A percentile compares a stretch with the other conserved stretches of the same genome.
These are phyloP conservation scores for Salix brachista DNA, from an alignment of 345 rosid species.

Conservation along the genomic window DNA sequence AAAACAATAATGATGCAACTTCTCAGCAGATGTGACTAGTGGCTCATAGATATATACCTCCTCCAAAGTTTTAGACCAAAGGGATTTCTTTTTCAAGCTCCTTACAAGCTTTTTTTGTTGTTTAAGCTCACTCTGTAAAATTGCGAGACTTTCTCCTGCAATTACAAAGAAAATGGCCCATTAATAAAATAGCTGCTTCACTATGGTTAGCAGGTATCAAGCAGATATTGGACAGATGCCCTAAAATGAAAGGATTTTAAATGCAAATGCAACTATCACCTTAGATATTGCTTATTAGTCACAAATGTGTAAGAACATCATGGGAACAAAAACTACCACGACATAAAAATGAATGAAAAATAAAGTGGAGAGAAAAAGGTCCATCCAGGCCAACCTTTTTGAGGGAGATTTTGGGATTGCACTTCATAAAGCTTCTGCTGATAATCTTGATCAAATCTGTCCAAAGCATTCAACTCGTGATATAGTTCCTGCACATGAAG, in stretches of 20 bases:
- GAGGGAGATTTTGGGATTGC: slow-evolving; percentile 46
- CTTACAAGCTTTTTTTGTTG: slow-evolving; percentile 63
- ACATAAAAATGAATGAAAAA: neutral
- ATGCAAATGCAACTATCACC: neutral
- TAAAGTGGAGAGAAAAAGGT: neutral
- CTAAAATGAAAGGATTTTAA: neutral
- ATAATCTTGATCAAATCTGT: slow-evolving; percentile 63
- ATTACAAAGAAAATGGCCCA: slow-evolving; percentile 8
- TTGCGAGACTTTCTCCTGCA: slow-evolving; percentile 62
- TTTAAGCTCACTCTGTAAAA: slow-evolving; percentile 66
- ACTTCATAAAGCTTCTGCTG: slow-evolving; percentile 49
- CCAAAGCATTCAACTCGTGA: slow-evolving; percentile 62
- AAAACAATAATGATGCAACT: neutral
- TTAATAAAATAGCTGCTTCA: slow-evolving; percentile 2
- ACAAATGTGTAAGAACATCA: neutral
- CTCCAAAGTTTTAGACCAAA: slow-evolving; percentile 77
- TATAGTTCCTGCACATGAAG: slow-evolving; percentile 57
- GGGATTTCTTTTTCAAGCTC: slow-evolving; percentile 78
- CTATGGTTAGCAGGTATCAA: neutral
- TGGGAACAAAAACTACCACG: neutral
- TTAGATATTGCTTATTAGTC: neutral
- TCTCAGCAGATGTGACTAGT: neutral
- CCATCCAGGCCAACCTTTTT: slow-evolving; percentile 39
- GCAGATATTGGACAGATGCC: slow-evolving; percentile 1
- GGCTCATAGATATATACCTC: slow-evolving; percentile 45